Conservation (phyloP, 23 red algal species). For the Gracilariopsis chorda region DNA sequence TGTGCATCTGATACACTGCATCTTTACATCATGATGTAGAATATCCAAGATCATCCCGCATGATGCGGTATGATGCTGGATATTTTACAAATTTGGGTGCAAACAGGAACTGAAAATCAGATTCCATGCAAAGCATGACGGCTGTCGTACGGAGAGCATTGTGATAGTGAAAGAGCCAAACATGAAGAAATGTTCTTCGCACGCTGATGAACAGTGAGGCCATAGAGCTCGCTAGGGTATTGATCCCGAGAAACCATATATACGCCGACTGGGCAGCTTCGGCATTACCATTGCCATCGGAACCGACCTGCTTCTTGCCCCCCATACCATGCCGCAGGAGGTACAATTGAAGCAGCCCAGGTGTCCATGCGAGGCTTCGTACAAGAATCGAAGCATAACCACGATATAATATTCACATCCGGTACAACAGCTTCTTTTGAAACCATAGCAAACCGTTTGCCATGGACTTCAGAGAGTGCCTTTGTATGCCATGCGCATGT, state of each 20-base stretch:
- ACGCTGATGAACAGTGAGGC: slow-evolving; percentile 7
- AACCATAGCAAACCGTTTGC: slow-evolving; percentile 32
- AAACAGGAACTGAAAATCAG: too few species aligned
- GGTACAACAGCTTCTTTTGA: slow-evolving; percentile 49
- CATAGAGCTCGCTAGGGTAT: background rate
- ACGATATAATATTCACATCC: slow-evolving; percentile 52
- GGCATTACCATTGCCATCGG: slow-evolving; percentile 23
- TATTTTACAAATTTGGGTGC: too few species aligned
- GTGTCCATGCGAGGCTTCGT: slow-evolving; percentile 22
- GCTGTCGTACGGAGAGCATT: too few species aligned
- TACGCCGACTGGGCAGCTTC: slow-evolving; percentile 54
- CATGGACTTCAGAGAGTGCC: slow-evolving; percentile 10
- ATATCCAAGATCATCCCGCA: too few species aligned
- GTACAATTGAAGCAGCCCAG: background rate
- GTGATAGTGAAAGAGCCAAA: too few species aligned
- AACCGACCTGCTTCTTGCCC: background rate
- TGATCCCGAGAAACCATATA: slow-evolving; percentile 8
- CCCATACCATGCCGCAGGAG: background rate
- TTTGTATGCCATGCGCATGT: slow-evolving; percentile 36
- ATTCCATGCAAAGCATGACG: too few species aligned
- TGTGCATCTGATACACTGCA: too few species aligned
- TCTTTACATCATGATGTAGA: too few species aligned
- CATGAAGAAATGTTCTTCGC: too few species aligned
- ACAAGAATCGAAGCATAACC: background rate
- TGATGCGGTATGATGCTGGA: too few species aligned